Base-by-base conservation (phyloP, 257 asterid genomes). In the Galeopsis tetrahit region DNA sequence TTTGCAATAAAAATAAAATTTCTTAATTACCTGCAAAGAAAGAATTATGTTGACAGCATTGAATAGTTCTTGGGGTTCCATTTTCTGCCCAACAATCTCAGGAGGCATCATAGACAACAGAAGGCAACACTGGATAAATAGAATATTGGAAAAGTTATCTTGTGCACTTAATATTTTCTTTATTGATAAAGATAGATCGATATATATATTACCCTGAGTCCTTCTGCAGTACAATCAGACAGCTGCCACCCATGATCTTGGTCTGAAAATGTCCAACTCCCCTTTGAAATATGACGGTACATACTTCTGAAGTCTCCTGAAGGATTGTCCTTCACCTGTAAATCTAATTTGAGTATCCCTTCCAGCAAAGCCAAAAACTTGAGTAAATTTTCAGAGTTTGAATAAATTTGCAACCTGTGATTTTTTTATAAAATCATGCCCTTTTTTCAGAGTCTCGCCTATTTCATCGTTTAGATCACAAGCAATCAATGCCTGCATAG, bases 171-270 rank as follows among this genome's bases (percentile, higher is more conserved):
- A 5, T 4, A 5, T 36, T 5, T 3, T 1, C 6, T 36, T 3
- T 4, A 2, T 36, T 36, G 7, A 5, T 36, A 13, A 7, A 17
- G 34, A 15, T 17, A 0, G 60, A 21, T 21, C 7, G 2, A 31
- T 21, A 5, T 10, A 32, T 38, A 38, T 38, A 6, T 38, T 72
- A 90, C 98, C 97, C 85, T 93, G 72, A 93, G 59, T 63, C 85
- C 98, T 81, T 93, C 98, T 10, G 98, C 97, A 0, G 97, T 93
- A 76, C 96, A 88, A 70, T 93, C 98, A n/a, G 98, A 90, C 10
- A 86, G 93, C 81, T 90, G 97, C 96, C 98, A 93, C 6, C 97
- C 98, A 21, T 93, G 96, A 82, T 93, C 98, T 85, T 90, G 97
- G 68, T 93, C 95, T 4, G 98, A 90, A 80, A 93, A 93, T 0